A percentile compares a stretch with the other conserved stretches of the same genome.
Evolutionary conservation across 2,329 filamentous ascomycete genomes (phyloP).

Genomic region (Epicoccum sorghinum): DNA sequence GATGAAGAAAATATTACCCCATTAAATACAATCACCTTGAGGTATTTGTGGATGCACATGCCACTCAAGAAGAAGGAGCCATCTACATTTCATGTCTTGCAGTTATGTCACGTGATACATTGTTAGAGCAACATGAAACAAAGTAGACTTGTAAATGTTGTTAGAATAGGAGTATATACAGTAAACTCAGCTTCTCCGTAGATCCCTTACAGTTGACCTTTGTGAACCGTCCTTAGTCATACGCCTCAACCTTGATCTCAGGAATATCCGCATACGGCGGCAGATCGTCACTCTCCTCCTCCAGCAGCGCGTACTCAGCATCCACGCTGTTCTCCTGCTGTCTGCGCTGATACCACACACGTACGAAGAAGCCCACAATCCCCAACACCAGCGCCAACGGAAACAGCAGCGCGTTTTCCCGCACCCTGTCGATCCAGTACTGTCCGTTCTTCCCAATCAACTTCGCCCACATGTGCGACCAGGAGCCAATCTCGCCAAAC

Average conservation of each 20-base stretch:
- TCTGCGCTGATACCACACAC: constrained; percentile 17
- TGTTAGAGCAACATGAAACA: too few relatives aligned
- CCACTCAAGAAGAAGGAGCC: too few relatives aligned
- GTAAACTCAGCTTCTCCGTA: too few relatives aligned
- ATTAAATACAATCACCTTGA: too few relatives aligned
- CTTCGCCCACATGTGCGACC: constrained; percentile 22
- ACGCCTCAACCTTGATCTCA: constrained; percentile 28
- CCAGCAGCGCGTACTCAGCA: constrained; percentile 26
- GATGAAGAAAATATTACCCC: too few relatives aligned
- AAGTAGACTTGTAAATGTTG: too few relatives aligned
- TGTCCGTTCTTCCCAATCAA: constrained; percentile 15
- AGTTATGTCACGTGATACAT: too few relatives aligned
- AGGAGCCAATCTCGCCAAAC: constrained; percentile 36
- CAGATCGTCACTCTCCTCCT: constrained; percentile 17
- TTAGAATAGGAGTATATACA: too few relatives aligned
- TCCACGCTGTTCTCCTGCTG: constrained; percentile 21
- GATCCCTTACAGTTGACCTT: too few relatives aligned
- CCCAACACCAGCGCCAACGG: constrained; percentile 23
- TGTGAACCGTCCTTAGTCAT: constrained; percentile 11
- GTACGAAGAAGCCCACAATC: constrained; percentile 19
- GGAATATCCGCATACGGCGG: constrained; percentile 30
- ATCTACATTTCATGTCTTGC: too few relatives aligned
- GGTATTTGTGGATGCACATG: too few relatives aligned
- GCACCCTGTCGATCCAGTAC: constrained; percentile 19
- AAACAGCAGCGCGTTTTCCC: constrained; percentile 19